Evolutionary conservation across 2,329 filamentous ascomycete species (phyloP), one percentile per base, ranked within the genome.

Genomic region (Xylariaceae sp.): DNA sequence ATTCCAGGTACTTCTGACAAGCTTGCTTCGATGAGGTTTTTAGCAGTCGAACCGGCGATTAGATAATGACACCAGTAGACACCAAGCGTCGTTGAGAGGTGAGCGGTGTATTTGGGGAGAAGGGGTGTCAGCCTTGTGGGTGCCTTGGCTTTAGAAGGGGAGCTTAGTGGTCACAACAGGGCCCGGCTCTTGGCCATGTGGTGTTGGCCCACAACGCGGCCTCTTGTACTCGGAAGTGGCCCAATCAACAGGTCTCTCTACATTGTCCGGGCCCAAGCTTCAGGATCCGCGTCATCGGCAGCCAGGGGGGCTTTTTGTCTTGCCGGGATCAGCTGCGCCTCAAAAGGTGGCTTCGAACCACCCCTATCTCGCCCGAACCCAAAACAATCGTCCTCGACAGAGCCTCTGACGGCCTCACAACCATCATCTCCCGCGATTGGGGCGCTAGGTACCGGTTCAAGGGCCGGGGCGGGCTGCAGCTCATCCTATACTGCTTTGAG

Each of bases 181-280:
- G 21, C 21, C 6, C 28, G 31, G 14, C 34, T 31, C 34, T 32
- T 18, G 33, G 16, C 38, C 13, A 38, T 36, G 40, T 44, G 43
- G 40, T n/a, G n/a, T 37, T 40, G 24, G 37, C 11, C 11, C 21
- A 24, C 21, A 24, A 24, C n/a, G 21, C 11, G 21, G 21, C 21
- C 23, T n/a, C 36, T 34, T 36, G n/a, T n/a, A n/a, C n/a, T 62
- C 60, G 59, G 52, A 54, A 53, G 48, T 48, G 31, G 23, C 46
- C 59, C 59, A 62, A 63, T 61, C 56, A 55, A 46, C 47, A 51
- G 30, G 13, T 24, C 21, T 24, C 21, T 24, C 11, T 6, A 11
- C 11, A 6, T 11, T 11, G 21, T 11, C 11, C 21, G 21, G 21
- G 7, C 6, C 21, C 21, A 24, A 24, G 21, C 7, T 24, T n/a